A percentile compares a stretch with the other conserved stretches of the same genome.
phyloP scores from a whole-genome alignment of 1,284 basidiomycete species.

The Ustilago nuda region DNA sequence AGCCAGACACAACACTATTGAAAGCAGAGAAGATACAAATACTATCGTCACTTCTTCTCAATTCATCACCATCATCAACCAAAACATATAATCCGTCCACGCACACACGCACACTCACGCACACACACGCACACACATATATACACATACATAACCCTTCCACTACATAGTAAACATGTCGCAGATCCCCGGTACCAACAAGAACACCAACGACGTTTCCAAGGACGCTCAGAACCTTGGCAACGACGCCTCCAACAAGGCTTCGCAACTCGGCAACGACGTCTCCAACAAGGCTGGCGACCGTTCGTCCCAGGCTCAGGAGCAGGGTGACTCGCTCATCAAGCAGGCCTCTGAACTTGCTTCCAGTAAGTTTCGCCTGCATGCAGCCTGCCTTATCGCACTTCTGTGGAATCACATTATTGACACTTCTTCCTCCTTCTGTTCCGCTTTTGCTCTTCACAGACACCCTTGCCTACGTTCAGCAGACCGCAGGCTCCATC shows the following conservation, averaged over 20 bases:
- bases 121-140: neutral
- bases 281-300: constrained; percentile 43
- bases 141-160: neutral
- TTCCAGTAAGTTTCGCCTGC: constrained; percentile 28
- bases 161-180: constrained; percentile 33
- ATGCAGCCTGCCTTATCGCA: too few species aligned
- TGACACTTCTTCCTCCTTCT: neutral
- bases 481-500: constrained; percentile 49
- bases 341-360: constrained; percentile 53
- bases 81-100: neutral
- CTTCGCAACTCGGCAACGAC: constrained; percentile 38
- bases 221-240: constrained; percentile 51
- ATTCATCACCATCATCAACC: neutral
- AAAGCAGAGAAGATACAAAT: constrained; percentile 8
- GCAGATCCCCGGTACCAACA: constrained; percentile 50
- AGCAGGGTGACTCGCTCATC: constrained; percentile 42
- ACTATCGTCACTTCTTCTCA: neutral
- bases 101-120: neutral
- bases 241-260: constrained; percentile 48
- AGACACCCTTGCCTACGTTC: constrained; percentile 54
- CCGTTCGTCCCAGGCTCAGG: constrained; percentile 36
- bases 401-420: neutral
- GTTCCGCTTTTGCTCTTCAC: neutral
- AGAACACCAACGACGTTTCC: constrained; percentile 45
- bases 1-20: neutral